These are phyloP conservation scores for bread wheat (Triticum aestivum) DNA, from an alignment of 176 grass and related monocot genomes.

Conservation along the genomic window IWGSC_CS_RefSeq_v2.1 NC_057797.1:621511446-621511945, in stretches of 20 bases:
- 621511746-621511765: not conserved
- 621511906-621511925: not conserved
- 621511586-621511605: not conserved
- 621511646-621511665: not conserved
- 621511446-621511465: no score
- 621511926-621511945: not conserved
- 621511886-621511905: conserved; percentile 15
- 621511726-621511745: not conserved
- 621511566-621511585: not conserved
- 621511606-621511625: not conserved
- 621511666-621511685: not conserved
- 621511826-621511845: not conserved
- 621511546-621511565: not conserved
- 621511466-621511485: no score
- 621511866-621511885: conserved; percentile 17
- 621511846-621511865: not conserved
- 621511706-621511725: not conserved
- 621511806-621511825: not conserved
- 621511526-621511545: not conserved
- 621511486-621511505: no score
- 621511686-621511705: not conserved
- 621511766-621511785: conserved; percentile 2
- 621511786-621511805: not conserved
- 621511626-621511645: not conserved
- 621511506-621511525: no score